Conservation (phyloP, 768 basidiomycete species). For the Leccinum broughii region DNA sequence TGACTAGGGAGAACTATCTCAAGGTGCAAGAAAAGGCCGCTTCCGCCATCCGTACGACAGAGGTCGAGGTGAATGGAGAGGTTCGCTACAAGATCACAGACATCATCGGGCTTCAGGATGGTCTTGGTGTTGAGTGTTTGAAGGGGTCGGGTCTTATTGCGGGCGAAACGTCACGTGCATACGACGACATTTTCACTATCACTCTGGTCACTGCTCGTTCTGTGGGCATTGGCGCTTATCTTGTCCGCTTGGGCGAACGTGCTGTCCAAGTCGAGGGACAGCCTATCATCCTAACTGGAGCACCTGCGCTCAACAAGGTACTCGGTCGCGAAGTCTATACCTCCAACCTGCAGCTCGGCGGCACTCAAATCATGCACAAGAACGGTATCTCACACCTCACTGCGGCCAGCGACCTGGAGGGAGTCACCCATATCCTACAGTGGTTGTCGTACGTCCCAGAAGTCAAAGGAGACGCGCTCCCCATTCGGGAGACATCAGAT, state of each 20-base stretch:
- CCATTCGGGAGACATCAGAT: conserved; percentile 72
- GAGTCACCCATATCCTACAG: conserved; percentile 88
- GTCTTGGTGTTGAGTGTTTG: conserved; percentile 94
- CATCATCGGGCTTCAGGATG: conserved; percentile 96
- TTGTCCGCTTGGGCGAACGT: conserved; percentile 95
- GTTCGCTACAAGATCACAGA: conserved; percentile 92
- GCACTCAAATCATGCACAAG: conserved; percentile 99
- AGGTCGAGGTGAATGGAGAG: conserved; percentile 86
- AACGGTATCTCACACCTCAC: conserved; percentile 98
- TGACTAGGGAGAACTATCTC: conserved; percentile 88
- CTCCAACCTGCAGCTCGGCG: conserved; percentile 96
- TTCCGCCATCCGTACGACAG: conserved; percentile 74
- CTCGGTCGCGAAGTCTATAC: conserved; percentile 99
- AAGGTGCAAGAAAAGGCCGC: conserved; percentile 86
- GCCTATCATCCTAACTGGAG: conserved; percentile 98
- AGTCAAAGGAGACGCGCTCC: conserved; percentile 74
- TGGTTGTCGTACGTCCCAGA: conserved; percentile 96
- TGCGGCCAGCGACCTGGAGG: conserved; percentile 93
- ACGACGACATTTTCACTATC: conserved; percentile 99
- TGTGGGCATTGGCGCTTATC: conserved; percentile 98
- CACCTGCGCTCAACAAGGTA: conserved; percentile 96
- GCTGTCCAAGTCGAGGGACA: conserved; percentile 99
- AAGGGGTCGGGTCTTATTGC: conserved; percentile 98
- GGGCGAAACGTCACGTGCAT: conserved; percentile 96
- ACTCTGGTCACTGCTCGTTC: conserved; percentile 98